phyloP scores from a whole-genome alignment of 495 filamentous ascomycete genomes.

The Daldinia decipiens region DNA sequence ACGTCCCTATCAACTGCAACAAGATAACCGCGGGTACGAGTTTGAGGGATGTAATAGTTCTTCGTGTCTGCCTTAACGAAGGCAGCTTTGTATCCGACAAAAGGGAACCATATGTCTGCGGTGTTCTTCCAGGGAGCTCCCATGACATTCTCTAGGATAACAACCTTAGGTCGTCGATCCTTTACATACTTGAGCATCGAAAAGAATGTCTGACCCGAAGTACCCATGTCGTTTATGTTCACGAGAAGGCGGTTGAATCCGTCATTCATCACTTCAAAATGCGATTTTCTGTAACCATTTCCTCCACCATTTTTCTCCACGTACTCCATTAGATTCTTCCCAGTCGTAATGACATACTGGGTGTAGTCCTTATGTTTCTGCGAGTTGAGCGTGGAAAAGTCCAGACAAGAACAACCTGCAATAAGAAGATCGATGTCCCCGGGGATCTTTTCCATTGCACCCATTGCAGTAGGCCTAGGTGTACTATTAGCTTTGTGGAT shows the following conservation, averaged over 20 bases:
- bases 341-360: not conserved
- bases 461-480: slow-evolving; percentile 75
- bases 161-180: slow-evolving; percentile 66
- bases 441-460: slow-evolving; percentile 67
- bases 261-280: slow-evolving; percentile 6
- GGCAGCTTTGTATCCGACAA: slow-evolving; percentile 65
- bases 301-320: not conserved
- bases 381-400: slow-evolving; percentile 70
- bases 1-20: slow-evolving; percentile 64
- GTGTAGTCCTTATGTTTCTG: slow-evolving; percentile 45
- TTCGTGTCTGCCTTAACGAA: slow-evolving; percentile 71
- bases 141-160: slow-evolving; percentile 80
- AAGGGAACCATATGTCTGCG: slow-evolving; percentile 54
- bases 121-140: slow-evolving; percentile 71
- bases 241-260: slow-evolving; percentile 33
- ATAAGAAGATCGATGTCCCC: slow-evolving; percentile 72
- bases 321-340: not conserved
- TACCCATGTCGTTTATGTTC: slow-evolving; percentile 63
- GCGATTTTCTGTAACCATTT: not conserved
- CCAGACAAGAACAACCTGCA: slow-evolving; percentile 81
- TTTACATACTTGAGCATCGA: slow-evolving; percentile 68
- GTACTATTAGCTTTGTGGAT: slow-evolving; percentile 27
- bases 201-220: slow-evolving; percentile 76
- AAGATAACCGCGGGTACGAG: slow-evolving; percentile 77
- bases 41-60: slow-evolving; percentile 82